phyloP scores from a whole-genome alignment of 2,329 filamentous ascomycete species.

The Ophiocordyceps camponoti-floridani region DNA sequence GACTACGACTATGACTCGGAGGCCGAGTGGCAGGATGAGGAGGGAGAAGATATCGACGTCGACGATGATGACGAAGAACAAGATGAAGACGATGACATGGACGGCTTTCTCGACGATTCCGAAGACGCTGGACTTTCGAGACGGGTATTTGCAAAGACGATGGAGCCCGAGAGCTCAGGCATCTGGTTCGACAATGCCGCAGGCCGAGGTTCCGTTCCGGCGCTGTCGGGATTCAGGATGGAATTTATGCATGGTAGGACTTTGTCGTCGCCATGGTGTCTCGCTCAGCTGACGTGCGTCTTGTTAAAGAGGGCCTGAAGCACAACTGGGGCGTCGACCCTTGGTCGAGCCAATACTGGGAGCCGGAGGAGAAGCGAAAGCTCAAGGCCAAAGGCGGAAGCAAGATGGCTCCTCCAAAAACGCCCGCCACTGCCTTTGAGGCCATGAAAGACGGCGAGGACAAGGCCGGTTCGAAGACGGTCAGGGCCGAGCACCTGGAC shows the following conservation, averaged over 20 bases:
- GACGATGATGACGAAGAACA: conserved; percentile 52
- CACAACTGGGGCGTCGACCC: conserved; percentile 53
- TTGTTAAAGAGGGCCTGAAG: conserved; percentile 24
- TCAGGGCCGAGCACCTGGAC: conserved; percentile 20
- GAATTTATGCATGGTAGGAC: conserved; percentile 54
- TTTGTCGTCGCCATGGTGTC: background rate
- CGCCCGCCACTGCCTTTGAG: conserved; percentile 18
- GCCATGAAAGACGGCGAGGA: conserved; percentile 10
- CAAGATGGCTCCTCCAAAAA: conserved; percentile 16
- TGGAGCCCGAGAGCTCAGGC: conserved; percentile 63
- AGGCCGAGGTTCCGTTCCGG: conserved; percentile 26
- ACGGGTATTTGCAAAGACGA: conserved; percentile 46
- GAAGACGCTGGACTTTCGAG: conserved; percentile 43
- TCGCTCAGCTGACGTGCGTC: background rate
- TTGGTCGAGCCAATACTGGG: conserved; percentile 72
- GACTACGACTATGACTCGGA: conserved; percentile 79
- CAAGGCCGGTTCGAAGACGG: conserved; percentile 10
- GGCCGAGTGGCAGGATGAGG: conserved; percentile 67
- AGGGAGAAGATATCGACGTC: conserved; percentile 49
- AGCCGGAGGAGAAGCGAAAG: conserved; percentile 18
- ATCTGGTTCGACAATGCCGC: conserved; percentile 61
- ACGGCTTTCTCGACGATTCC: conserved; percentile 76
- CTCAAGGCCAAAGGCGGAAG: conserved; percentile 2
- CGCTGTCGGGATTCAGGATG: conserved; percentile 46
- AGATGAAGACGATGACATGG: conserved; percentile 71